A percentile compares a stretch with the other conserved stretches of the same genome.
Conservation (phyloP, 2,329 filamentous ascomycete species). For the Colletotrichum tamarilloi region DNA sequence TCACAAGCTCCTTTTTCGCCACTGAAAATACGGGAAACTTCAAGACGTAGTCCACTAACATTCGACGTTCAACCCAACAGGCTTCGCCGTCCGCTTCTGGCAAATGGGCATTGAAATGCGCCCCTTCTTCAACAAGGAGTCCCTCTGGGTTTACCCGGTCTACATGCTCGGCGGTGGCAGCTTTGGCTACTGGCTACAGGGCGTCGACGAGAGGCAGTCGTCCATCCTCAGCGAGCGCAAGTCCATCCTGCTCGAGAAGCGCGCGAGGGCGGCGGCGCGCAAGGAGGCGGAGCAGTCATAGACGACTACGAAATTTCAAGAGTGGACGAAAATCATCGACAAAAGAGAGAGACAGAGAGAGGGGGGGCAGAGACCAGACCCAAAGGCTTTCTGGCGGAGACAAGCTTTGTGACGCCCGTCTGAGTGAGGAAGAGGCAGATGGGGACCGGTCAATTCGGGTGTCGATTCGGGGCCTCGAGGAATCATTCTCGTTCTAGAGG, state of each 20-base stretch:
- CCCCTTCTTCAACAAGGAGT: slow-evolving; percentile 86
- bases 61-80: slow-evolving; percentile 58
- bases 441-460: background rate
- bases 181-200: slow-evolving; percentile 97
- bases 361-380: no score
- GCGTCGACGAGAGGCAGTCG: slow-evolving; percentile 86
- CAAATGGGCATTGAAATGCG: slow-evolving; percentile 99
- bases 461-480: background rate
- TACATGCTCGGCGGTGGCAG: slow-evolving; percentile 87
- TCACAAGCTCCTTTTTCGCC: slow-evolving; percentile 15
- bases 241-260: slow-evolving; percentile 86
- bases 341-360: no score
- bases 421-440: background rate
- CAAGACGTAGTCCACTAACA: background rate
- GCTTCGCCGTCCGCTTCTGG: slow-evolving; percentile 92
- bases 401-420: background rate
- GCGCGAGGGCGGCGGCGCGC: slow-evolving; percentile 69
- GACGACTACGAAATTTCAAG: background rate
- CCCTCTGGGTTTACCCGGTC: slow-evolving; percentile 91
- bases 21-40: slow-evolving; percentile 12
- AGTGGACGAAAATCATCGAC: background rate
- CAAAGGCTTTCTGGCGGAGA: background rate
- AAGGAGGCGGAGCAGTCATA: slow-evolving; percentile 48
- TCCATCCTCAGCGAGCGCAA: slow-evolving; percentile 82
- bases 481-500: background rate